Evolutionary conservation across 305 asterid genomes (phyloP).

Genomic region (Fraxinus albicans): DNA sequence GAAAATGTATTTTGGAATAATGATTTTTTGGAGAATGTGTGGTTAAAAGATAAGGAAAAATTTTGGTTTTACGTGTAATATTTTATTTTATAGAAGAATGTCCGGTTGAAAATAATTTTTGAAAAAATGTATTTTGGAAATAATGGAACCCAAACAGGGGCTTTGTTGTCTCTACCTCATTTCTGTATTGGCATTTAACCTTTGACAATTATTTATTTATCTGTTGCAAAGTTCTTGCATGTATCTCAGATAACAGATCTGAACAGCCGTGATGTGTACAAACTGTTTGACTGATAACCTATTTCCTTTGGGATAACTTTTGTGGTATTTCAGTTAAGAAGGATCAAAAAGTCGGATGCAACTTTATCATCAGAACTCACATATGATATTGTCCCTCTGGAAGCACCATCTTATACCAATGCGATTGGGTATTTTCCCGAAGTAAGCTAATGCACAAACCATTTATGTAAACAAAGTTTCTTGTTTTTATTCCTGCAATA

Average conservation of each 20-base stretch:
- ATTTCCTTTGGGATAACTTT: constrained; percentile 23
- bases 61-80: background rate
- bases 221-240: background rate
- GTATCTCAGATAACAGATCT: background rate
- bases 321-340: constrained; percentile 58
- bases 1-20: background rate
- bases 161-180: background rate
- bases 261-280: background rate
- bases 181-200: constrained; percentile 4
- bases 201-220: constrained; percentile 11
- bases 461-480: background rate
- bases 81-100: background rate
- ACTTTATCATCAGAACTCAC: constrained; percentile 72
- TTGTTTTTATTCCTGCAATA: background rate
- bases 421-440: constrained; percentile 94
- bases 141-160: background rate
- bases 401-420: constrained; percentile 79
- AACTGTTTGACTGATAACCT: constrained; percentile 12
- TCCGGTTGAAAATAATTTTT: background rate
- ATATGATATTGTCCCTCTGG: constrained; percentile 88
- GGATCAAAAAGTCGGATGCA: constrained; percentile 80
- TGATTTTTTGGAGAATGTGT: background rate
- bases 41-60: background rate
- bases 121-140: background rate
- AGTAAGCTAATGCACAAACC: constrained; percentile 45